Base-by-base conservation (phyloP, 192 early-diverging fungal species). In the Phlyctochytrium arcticum region DNA sequence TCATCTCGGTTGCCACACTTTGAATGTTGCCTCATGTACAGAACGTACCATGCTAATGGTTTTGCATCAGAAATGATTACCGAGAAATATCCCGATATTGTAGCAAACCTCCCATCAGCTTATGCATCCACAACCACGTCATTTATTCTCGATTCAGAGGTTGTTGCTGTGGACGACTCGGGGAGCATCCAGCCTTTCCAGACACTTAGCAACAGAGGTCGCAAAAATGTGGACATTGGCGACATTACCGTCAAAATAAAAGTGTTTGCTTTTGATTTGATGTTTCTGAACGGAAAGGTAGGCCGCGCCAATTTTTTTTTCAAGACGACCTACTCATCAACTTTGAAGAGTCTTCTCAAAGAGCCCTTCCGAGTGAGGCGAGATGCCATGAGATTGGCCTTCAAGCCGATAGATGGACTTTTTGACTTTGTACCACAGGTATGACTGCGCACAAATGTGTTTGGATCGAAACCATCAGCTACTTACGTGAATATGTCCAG, bases 381-480 rank as follows among this genome's bases (percentile, higher is more conserved):
- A 39, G 61, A 63, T 32, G 30, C 19, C 29, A 54, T 63, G 49
- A 23, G 49, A 24, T 24, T 4, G 21, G 61, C 61, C 10, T 63
- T 63, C 44, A 21, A 15, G 31, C 29, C 24, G 17, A 24, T 63
- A 12, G 49, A 63, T 21, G 49, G 61, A 36, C 9, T 29, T 27
- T 63, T 63, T 54, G 47, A 39, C 21, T 63, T 63, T 54, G 61
- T 63, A 15, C 61, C 61, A 15, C 61, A 63, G 58, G 58, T 60
- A 24, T 0, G 58, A 17, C 26, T 10, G 33, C n/a, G 1, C 12
- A 44, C 21, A n/a, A 12, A 44, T 44, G 2, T 1, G 12, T 2
- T 2, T 44, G 12, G 39, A 19, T 19, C 39, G 21, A 44, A n/a
- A 12, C 0, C 39, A 12, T 42, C 12, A 44, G 39, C 12, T 19